These are phyloP conservation scores for Parascedosporium putredinis DNA, from an alignment of 2,329 filamentous ascomycete species.

Conservation along the genomic window DNA sequence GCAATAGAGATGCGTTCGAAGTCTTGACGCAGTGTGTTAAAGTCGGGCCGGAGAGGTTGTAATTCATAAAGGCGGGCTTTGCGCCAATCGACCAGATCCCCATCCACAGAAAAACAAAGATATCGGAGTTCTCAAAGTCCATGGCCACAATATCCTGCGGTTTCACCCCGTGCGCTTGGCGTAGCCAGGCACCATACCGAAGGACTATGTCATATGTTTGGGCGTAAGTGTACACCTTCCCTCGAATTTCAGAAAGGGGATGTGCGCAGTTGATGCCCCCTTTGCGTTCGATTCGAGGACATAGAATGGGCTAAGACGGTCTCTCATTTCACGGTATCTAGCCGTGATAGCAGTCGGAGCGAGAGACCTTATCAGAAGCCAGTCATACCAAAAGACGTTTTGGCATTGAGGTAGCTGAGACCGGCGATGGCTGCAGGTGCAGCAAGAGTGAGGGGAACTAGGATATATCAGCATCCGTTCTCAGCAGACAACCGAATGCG, in stretches of 20 bases:
- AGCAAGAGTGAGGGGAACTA: slow-evolving; percentile 25
- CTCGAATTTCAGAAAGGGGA: slow-evolving; percentile 56
- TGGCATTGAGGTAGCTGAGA: slow-evolving; percentile 71
- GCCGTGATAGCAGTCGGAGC: slow-evolving; percentile 33
- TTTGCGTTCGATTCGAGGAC: slow-evolving; percentile 56
- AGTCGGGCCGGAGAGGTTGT: slow-evolving; percentile 53
- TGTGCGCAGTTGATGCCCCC: slow-evolving; percentile 36
- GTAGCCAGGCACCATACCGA: slow-evolving; percentile 67
- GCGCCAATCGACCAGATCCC: slow-evolving; percentile 56
- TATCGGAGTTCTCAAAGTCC: slow-evolving; percentile 57
- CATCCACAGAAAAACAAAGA: slow-evolving; percentile 57
- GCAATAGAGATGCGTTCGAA: slow-evolving; percentile 47
- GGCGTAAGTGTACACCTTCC: slow-evolving; percentile 63
- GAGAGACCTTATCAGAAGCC: slow-evolving; percentile 44
- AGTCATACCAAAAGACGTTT: slow-evolving; percentile 58
- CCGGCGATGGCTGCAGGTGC: slow-evolving; percentile 54
- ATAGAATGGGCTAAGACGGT: slow-evolving; percentile 66
- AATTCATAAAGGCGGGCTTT: slow-evolving; percentile 62
- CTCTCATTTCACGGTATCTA: slow-evolving; percentile 39
- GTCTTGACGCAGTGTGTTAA: slow-evolving; percentile 56
- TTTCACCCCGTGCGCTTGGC: slow-evolving; percentile 46
- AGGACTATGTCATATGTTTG: slow-evolving; percentile 61
- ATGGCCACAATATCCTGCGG: slow-evolving; percentile 52
- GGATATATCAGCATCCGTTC: not conserved
- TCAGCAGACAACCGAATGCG: not conserved